Conservation (phyloP, 305 asterid genomes). For the Fraxinus ornus region DNA sequence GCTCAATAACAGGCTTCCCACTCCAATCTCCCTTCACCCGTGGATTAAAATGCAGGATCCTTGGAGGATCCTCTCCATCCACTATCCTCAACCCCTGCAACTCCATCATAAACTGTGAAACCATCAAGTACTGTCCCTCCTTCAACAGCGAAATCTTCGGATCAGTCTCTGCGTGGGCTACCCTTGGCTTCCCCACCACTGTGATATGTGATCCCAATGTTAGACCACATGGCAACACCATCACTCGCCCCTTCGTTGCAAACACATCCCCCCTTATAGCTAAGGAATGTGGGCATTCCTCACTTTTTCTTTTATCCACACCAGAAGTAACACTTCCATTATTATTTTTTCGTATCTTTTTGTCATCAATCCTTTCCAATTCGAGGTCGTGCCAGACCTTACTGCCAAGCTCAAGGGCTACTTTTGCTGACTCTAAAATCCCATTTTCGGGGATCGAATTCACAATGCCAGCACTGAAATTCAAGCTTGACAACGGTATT, state of each 20-base stretch:
- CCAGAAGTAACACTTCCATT: neutral
- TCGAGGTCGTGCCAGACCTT: conserved; percentile 73
- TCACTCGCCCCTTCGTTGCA: conserved; percentile 42
- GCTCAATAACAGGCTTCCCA: conserved; percentile 56
- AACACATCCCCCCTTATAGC: conserved; percentile 58
- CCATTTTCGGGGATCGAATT: conserved; percentile 43
- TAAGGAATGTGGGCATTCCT: conserved; percentile 69
- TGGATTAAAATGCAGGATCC: neutral
- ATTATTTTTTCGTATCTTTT: conserved; percentile 21
- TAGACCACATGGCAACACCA: conserved; percentile 87
- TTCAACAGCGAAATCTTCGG: conserved; percentile 76
- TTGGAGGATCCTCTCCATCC: neutral
- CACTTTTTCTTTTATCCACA: conserved; percentile 28
- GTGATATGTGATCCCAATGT: conserved; percentile 86
- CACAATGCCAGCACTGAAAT: conserved; percentile 48
- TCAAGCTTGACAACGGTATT: conserved; percentile 53
- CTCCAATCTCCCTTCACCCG: neutral
- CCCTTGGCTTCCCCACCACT: conserved; percentile 70
- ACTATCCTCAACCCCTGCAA: neutral
- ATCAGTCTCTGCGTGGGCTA: conserved; percentile 70
- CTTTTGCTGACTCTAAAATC: conserved; percentile 59
- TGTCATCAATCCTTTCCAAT: conserved; percentile 5
- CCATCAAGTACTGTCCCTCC: conserved; percentile 64
- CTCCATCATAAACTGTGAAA: neutral
- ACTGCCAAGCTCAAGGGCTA: conserved; percentile 64